Evolutionary conservation across 352 stramenopile species (phyloP).

Genomic region (Phytophthora kernoviae): DNA sequence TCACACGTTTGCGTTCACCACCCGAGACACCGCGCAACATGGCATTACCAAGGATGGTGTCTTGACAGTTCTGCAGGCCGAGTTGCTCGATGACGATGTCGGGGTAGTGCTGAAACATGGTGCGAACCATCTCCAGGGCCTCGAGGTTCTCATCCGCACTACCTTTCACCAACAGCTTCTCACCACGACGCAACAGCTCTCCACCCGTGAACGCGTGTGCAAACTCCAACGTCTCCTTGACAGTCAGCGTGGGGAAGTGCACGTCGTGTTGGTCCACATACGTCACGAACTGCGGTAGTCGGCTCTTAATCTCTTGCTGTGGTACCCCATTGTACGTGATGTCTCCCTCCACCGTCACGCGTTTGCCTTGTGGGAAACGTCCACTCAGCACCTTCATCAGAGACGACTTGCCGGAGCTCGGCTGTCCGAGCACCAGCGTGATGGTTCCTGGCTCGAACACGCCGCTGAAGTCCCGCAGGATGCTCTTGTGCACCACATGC

Average conservation of each 20-base stretch:
- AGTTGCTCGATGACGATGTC: constrained; percentile 54
- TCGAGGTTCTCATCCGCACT: constrained; percentile 30
- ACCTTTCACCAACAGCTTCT: constrained; percentile 28
- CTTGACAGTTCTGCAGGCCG: constrained; percentile 42
- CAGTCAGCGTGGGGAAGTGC: constrained; percentile 65
- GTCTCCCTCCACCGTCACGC: constrained; percentile 24
- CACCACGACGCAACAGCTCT: constrained; percentile 17
- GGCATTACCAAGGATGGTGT: constrained; percentile 53
- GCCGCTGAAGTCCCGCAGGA: constrained; percentile 30
- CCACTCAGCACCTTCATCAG: constrained; percentile 37
- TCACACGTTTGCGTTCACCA: constrained; percentile 90
- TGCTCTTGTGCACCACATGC: constrained; percentile 38
- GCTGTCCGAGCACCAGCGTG: constrained; percentile 26
- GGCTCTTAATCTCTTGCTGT: constrained; percentile 18
- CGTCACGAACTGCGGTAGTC: constrained; percentile 47
- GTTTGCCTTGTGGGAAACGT: constrained; percentile 32
- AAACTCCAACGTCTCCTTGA: constrained; percentile 56
- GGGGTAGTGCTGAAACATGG: constrained; percentile 36
- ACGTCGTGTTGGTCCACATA: constrained; percentile 57
- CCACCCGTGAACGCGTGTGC: constrained; percentile 72
- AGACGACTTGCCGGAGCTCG: constrained; percentile 29
- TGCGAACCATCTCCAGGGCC: constrained; percentile 20
- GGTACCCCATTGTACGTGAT: constrained; percentile 42
- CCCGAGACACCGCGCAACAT: constrained; percentile 66
- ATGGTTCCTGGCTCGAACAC: constrained; percentile 32